Evolutionary conservation across 2,329 filamentous ascomycete genomes (phyloP).

Genomic region (Exophiala dermatitidis): DNA sequence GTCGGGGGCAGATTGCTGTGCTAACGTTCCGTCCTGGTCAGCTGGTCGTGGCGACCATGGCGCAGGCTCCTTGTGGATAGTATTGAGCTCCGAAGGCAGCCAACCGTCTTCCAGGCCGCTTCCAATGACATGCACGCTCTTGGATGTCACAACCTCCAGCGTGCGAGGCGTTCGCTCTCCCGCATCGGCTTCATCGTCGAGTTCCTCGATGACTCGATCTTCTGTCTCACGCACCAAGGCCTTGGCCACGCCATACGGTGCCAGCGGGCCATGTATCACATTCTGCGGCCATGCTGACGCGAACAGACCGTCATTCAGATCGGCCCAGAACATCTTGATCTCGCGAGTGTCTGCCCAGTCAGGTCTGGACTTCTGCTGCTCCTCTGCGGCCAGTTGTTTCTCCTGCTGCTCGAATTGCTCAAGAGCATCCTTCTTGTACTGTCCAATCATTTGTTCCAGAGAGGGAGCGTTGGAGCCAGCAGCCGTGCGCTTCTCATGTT

Average conservation of each 20-base stretch:
- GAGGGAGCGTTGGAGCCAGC: background rate
- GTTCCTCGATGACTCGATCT: background rate
- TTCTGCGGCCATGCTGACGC: conserved; percentile 39
- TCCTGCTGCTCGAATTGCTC: conserved; percentile 1
- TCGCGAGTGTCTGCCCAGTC: conserved; percentile 29
- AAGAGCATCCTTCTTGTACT: conserved; percentile 3
- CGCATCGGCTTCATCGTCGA: conserved; percentile 1
- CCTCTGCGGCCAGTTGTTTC: conserved; percentile 4
- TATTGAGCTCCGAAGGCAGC: conserved; percentile 9
- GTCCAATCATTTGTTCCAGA: conserved; percentile 1
- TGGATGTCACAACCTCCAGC: conserved; percentile 3
- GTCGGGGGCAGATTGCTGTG: background rate
- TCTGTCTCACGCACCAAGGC: background rate
- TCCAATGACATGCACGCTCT: conserved; percentile 18
- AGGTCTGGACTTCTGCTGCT: conserved; percentile 10
- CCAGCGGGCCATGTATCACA: conserved; percentile 39
- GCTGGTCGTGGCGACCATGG: conserved; percentile 1
- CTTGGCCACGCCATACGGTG: conserved; percentile 26
- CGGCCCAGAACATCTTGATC: conserved; percentile 43
- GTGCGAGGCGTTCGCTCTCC: background rate
- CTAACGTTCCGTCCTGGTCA: background rate
- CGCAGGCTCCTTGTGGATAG: conserved; percentile 1
- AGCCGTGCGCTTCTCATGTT: conserved; percentile 1
- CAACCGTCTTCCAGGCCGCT: conserved; percentile 15
- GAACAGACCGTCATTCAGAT: conserved; percentile 45